phyloP scores from a whole-genome alignment of 768 basidiomycete genomes.

The Lyophyllum shimeji region DNA sequence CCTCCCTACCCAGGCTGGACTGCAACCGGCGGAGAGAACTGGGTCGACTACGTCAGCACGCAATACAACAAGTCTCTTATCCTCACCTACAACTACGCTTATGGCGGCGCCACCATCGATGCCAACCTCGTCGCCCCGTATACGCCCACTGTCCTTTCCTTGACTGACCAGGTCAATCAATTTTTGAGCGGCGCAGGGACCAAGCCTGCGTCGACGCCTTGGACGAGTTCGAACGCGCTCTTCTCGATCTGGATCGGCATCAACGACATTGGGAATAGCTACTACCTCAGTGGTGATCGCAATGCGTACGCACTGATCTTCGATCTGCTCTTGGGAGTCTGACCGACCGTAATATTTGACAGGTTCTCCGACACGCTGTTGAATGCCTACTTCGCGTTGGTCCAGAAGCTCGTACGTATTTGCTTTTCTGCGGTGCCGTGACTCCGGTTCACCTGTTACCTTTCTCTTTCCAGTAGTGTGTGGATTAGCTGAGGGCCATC shows the following conservation, averaged over 20 bases:
- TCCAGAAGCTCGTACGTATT: conserved; percentile 46
- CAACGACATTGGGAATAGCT: conserved; percentile 66
- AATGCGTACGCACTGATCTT: conserved; percentile 37
- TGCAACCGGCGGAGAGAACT: conserved; percentile 56
- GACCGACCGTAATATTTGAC: not conserved
- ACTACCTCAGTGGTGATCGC: conserved; percentile 43
- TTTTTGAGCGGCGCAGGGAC: conserved; percentile 47
- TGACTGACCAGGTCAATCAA: conserved; percentile 62
- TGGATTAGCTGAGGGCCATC: not conserved
- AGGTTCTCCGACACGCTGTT: conserved; percentile 52
- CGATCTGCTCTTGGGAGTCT: not conserved
- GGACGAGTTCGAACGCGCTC: conserved; percentile 55
- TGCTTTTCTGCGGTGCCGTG: not conserved
- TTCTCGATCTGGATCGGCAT: conserved; percentile 75
- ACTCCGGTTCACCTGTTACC: not conserved
- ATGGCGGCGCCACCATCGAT: conserved; percentile 67
- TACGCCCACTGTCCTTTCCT: conserved; percentile 46
- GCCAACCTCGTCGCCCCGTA: conserved; percentile 55
- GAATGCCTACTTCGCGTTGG: conserved; percentile 47
- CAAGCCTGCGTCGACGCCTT: conserved; percentile 51
- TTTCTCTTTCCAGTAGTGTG: conserved; percentile 28
- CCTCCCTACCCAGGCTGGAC: conserved; percentile 55
- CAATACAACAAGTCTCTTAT: conserved; percentile 52
- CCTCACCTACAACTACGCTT: conserved; percentile 66
- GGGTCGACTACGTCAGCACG: conserved; percentile 55